Evolutionary conservation across 2,329 filamentous ascomycete genomes (phyloP), one percentile per base, ranked within the genome.

Genomic region (Aspergillus clavatus): DNA sequence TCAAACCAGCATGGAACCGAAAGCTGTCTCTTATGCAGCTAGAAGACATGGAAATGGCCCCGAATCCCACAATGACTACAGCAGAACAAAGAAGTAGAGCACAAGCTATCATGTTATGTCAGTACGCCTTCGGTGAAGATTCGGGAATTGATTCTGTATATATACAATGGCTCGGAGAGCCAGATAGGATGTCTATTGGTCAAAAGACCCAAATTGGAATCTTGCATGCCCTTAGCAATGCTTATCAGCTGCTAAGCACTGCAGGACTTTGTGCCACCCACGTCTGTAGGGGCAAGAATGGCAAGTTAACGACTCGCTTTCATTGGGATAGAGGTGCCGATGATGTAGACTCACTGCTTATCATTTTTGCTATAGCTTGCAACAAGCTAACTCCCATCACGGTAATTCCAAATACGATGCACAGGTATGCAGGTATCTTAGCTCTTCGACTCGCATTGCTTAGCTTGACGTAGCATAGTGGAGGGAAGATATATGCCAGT

Each of bases 391-490:
- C 90, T 10, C 74, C 76, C 85, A 96, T 89, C 45, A 95, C 90
- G 3, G 76, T 71, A 43, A 79, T 74, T 4, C 90, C 91, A 74
- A 96, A 96, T 10, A 69, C 81, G 47, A 91, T 87, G 51, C 81
- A 82, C n/a, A 81, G 75, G 38, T 77, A 82, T 21, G 81, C 81
- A 10, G 87, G 83, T 49, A 88, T 78, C 50, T 83, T 83, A 14
- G 85, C 89, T 65, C 79, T 83, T 76, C 83, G 86, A 60, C 80
- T 84, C 55, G 83, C 74, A 46, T 83, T 89, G 55, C 87, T 91
- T 48, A 98, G 74, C 71, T 94, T 95, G 62, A 98, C 86, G 67
- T 93, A 98, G 70, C 93, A 98, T 45, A 97, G 72, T 21, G 93
- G 93, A 50, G 93, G 93, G 48, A 98, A 72, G 39, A 98, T 95